Evolutionary conservation across 1,284 basidiomycete genomes (phyloP), one percentile per base, ranked within the genome.

Genomic region (Papiliotrema laurentii): DNA sequence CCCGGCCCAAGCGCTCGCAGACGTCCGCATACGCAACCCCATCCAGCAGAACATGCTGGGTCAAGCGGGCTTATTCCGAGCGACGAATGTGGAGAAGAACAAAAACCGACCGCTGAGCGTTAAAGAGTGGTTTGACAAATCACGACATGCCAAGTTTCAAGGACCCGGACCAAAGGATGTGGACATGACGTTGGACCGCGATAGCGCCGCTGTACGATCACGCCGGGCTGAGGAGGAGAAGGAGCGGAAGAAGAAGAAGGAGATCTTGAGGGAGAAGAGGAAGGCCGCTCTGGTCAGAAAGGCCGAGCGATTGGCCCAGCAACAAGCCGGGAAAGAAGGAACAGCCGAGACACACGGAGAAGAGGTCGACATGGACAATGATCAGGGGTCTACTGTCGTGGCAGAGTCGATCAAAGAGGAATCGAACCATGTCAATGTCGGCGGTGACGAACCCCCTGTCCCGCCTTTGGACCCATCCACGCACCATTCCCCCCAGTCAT

Each of bases 41-140:
- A 96, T 96, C 56, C 89, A 92, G 68, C 93, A 97, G 69, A 83
- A 85, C 68, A 90, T 96, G 83, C 74, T 85, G 38, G 93, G 93
- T 10, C 79, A 82, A 35, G 82, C 82, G 7, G 92, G 92, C 5
- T 78, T 93, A 5, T 97, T 90, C 68, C 82, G 87, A n/a, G 85
- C 89, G 61, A 83, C 88, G 73, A 97, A 96, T 68, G 80, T 96
- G 58, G 90, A 91, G 76, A 89, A 88, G 68, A 83, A 88, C 53
- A 85, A 84, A 60, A 76, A 53, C 18, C 43, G 61, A 1, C 68
- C 81, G 18, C 81, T 91, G 78, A 86, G 83, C 53, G 81, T 92
- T 24, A 82, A 87, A 51, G 88, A 92, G 66, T 93, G 90, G 90
- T 83, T 80, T 3, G 84, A 87, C 60, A 78, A 90, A n/a, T 90